phyloP scores from a whole-genome alignment of 2,329 filamentous ascomycete genomes.

The Zymoseptoria passerinii region DNA sequence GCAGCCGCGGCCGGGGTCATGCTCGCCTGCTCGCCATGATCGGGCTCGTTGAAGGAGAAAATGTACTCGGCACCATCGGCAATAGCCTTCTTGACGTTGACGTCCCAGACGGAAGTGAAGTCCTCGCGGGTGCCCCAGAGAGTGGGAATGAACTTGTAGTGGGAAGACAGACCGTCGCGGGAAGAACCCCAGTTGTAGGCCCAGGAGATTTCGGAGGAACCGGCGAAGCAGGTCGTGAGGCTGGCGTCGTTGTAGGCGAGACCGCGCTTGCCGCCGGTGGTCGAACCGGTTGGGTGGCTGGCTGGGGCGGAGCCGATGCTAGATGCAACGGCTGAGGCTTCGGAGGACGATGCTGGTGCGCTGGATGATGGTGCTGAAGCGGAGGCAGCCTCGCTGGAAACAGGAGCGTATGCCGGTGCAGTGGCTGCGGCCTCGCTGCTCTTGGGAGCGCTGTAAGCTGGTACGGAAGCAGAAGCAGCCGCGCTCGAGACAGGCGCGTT shows the following conservation, averaged over 20 bases:
- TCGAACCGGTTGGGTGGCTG: constrained; percentile 11
- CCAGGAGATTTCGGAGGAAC: constrained; percentile 46
- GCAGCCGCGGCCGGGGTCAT: constrained; percentile 47
- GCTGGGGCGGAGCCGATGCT: constrained; percentile 14
- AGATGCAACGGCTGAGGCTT: constrained; percentile 6
- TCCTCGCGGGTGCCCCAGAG: constrained; percentile 42
- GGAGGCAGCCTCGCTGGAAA: constrained; percentile 4
- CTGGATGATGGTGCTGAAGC: neutral
- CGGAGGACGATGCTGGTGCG: constrained; percentile 1
- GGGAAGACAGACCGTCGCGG: constrained; percentile 34
- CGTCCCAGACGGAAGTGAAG: constrained; percentile 44
- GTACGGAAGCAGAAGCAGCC: constrained; percentile 1
- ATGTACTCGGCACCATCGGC: constrained; percentile 47
- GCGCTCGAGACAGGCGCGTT: constrained; percentile 9
- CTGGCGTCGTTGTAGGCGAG: constrained; percentile 56
- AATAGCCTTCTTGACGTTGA: constrained; percentile 46
- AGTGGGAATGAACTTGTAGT: constrained; percentile 57
- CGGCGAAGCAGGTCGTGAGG: constrained; percentile 46
- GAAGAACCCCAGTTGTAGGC: constrained; percentile 61
- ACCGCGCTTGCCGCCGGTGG: constrained; percentile 51
- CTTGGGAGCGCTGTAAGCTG: constrained; percentile 8
- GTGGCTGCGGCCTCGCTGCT: constrained; percentile 8
- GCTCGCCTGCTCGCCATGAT: constrained; percentile 53
- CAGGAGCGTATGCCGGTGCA: constrained; percentile 9
- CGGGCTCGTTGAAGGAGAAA: constrained; percentile 66